phyloP scores from a whole-genome alignment of 805 yeast genomes.

The Saccharomycopsis sp. region DNA sequence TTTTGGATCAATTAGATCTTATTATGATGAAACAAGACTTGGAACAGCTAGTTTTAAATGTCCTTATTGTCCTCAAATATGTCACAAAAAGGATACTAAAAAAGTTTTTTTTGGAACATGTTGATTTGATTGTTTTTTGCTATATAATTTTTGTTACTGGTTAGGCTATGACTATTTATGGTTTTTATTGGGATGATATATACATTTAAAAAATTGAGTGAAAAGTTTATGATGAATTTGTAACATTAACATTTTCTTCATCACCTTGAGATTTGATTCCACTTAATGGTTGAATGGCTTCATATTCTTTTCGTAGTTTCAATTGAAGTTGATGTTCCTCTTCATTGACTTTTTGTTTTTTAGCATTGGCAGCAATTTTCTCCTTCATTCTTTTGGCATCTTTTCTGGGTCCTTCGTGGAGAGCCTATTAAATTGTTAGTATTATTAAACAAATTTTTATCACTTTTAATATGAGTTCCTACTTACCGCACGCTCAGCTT shows the following conservation, averaged over 20 bases:
- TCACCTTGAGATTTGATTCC: conserved; percentile 26
- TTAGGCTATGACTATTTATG: neutral
- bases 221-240: too few species aligned
- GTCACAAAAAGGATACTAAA: conserved; percentile 31
- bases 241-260: too few species aligned
- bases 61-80: conserved; percentile 57
- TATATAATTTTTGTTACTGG: too few species aligned
- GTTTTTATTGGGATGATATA: neutral
- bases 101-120: conserved; percentile 31
- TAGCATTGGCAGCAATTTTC: conserved; percentile 31
- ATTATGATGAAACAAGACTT: too few species aligned
- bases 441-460: neutral
- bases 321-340: conserved; percentile 59
- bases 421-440: conserved; percentile 34
- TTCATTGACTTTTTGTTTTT: conserved; percentile 41
- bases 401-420: conserved; percentile 76
- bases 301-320: conserved; percentile 46
- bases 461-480: neutral
- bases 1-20: too few species aligned
- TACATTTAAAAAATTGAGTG: neutral
- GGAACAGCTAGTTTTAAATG: conserved; percentile 55
- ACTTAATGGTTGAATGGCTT: conserved; percentile 51
- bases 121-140: neutral
- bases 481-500: conserved; percentile 51
- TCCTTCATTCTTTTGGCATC: conserved; percentile 59